These are phyloP conservation scores for Salix brachista DNA, from an alignment of 345 rosid genomes.

Conservation along the genomic window DNA sequence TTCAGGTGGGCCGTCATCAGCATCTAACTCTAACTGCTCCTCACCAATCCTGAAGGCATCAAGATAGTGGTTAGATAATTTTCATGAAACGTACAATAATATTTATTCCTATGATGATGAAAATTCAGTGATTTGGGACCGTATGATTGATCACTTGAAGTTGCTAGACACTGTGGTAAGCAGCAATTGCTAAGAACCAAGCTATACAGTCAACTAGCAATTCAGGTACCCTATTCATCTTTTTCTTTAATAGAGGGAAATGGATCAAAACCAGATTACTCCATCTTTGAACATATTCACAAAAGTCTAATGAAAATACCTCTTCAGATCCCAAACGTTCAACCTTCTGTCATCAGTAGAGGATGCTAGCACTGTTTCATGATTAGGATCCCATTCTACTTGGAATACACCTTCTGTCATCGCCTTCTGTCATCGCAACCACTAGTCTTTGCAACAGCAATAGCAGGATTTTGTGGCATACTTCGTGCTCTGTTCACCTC, in stretches of 20 bases:
- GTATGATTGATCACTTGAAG: not conserved
- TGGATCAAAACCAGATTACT: not conserved
- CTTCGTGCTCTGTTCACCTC: conserved; percentile 89
- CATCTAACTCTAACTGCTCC: conserved; percentile 75
- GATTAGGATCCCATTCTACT: conserved; percentile 98
- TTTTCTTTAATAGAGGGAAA: not conserved
- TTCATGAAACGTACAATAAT: not conserved
- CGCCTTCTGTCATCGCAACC: conserved; percentile 67
- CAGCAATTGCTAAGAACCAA: not conserved
- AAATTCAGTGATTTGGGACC: not conserved
- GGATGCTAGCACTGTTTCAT: conserved; percentile 87
- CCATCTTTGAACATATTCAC: not conserved
- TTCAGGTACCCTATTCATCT: not conserved
- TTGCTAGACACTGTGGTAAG: not conserved
- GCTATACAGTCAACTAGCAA: not conserved
- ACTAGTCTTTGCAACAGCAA: conserved; percentile 80
- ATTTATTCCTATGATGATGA: not conserved
- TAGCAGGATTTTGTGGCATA: conserved; percentile 74
- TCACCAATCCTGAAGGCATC: conserved; percentile 58
- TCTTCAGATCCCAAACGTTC: conserved; percentile 90
- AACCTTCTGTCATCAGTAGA: conserved; percentile 88
- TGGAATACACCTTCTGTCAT: conserved; percentile 81
- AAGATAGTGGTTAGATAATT: not conserved
- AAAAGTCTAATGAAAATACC: conserved; percentile 38
- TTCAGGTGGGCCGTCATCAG: conserved; percentile 81